These are phyloP conservation scores for Ascochyta viciae-villosae DNA, from an alignment of 2,329 filamentous ascomycete genomes.

Conservation along the genomic window DNA sequence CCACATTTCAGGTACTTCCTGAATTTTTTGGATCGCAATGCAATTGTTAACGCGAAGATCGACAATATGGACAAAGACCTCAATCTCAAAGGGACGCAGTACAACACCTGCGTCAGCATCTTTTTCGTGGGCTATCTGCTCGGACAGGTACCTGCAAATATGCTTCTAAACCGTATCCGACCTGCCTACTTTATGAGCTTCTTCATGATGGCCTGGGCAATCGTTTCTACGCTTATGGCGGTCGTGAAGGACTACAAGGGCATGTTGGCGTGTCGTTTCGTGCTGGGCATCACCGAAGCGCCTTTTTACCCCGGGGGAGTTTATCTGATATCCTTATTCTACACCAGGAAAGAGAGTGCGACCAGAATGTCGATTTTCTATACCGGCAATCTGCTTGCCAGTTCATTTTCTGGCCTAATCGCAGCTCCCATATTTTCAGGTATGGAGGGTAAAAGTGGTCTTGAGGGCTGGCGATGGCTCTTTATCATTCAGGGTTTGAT, in stretches of 20 bases:
- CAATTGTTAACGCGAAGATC: conserved; percentile 69
- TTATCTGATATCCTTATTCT: conserved; percentile 47
- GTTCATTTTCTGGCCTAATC: conserved; percentile 53
- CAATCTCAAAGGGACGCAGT: conserved; percentile 60
- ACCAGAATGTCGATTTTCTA: conserved; percentile 45
- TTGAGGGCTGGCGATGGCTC: conserved; percentile 53
- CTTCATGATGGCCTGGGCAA: conserved; percentile 46
- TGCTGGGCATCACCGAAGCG: conserved; percentile 39
- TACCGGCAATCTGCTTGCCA: conserved; percentile 50
- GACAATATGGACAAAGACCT: conserved; percentile 67
- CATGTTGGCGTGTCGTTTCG: conserved; percentile 37
- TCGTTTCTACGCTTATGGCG: conserved; percentile 41
- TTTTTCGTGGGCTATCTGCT: conserved; percentile 58
- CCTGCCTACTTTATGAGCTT: conserved; percentile 40
- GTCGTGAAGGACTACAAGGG: conserved; percentile 39
- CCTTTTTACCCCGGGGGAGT: conserved; percentile 45
- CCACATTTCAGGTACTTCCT: conserved; percentile 17
- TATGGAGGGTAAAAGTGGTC: conserved; percentile 49
- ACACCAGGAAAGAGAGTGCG: conserved; percentile 47
- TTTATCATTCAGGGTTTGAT: conserved; percentile 52
- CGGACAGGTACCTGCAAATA: conserved; percentile 51
- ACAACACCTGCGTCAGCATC: conserved; percentile 67
- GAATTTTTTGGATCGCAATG: conserved; percentile 64
- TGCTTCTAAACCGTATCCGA: conserved; percentile 48
- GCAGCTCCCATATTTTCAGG: conserved; percentile 45